Conservation (phyloP, 345 rosid species). For the Arabidopsis suecica region DNA sequence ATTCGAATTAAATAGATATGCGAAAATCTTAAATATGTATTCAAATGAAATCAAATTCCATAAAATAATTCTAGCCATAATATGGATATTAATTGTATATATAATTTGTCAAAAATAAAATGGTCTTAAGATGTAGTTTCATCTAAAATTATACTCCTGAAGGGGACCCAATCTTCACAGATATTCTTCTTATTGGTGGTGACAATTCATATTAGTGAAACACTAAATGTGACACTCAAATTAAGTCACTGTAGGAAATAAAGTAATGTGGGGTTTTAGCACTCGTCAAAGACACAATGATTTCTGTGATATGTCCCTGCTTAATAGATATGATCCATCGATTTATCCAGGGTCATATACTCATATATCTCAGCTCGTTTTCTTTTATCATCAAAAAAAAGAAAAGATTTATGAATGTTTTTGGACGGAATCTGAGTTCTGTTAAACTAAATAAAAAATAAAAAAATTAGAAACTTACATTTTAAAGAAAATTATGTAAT, state of each 20-base stretch:
- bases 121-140: not conserved
- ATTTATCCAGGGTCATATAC: not conserved
- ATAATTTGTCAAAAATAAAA: too few species aligned
- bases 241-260: conserved; percentile 2
- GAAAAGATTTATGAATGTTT: not conserved
- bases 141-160: not conserved
- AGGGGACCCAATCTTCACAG: not conserved
- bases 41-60: too few species aligned
- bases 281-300: conserved; percentile 35
- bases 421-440: conserved; percentile 27
- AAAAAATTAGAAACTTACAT: too few species aligned
- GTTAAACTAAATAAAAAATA: not conserved
- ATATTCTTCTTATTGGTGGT: conserved; percentile 32
- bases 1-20: too few species aligned
- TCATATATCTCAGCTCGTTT: not conserved
- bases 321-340: not conserved
- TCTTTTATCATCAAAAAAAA: conserved; percentile 7
- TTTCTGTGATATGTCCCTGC: conserved; percentile 18
- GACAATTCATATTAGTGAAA: conserved; percentile 38
- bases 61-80: too few species aligned
- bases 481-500: not conserved
- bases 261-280: conserved; percentile 18
- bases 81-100: too few species aligned
- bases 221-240: conserved; percentile 20
- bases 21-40: too few species aligned